Evolutionary conservation across 352 stramenopile genomes (phyloP), one percentile per base, ranked within the genome.

Genomic region (Pythium grandisporangium): DNA sequence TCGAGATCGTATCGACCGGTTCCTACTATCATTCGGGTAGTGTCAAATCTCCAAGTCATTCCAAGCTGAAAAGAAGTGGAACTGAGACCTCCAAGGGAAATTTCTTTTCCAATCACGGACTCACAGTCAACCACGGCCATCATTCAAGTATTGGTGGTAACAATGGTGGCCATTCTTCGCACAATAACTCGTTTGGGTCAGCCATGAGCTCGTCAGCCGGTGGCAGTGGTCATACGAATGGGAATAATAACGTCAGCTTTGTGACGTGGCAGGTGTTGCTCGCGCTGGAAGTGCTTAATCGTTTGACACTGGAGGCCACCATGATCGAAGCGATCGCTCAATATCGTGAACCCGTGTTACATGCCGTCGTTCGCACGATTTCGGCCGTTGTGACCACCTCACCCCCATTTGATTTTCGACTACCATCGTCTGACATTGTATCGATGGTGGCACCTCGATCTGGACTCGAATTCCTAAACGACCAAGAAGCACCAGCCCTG

Each of bases 201-300:
- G 62, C 16, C 19, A 5, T 40, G 6, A 51, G 44, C 16, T 19
- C 45, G n/a, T 55, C 51, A 3, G 49, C 38, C 1, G 30, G 44
- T 30, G 44, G 42, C 2, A 58, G 39, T 13, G 41, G 20, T 12
- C 38, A 17, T 30, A 64, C 17, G 25, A 48, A 50, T 11, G 19
- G 20, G 7, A 65, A 55, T 5, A 53, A 54, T 27, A 61, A 53
- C 27, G 58, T 76, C 8, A 90, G 71, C 53, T 93, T 78, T 23
- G 80, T 93, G 34, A 90, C 80, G 23, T 93, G 80, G 80, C 78
- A 73, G 2, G 80, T 91, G 10, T 41, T 93, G 14, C 45, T 93
- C 10, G 66, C 77, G 11, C 64, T 93, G 3, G 80, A 93, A 63
- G 80, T 93, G 23, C 49, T 93, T 11, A 87, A 81, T 42, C 77